Percentiles rank a stretch among this genome's conserved stretches.
Conservation (phyloP, 768 basidiomycete species). For the Flagelloscypha sp. region DNA sequence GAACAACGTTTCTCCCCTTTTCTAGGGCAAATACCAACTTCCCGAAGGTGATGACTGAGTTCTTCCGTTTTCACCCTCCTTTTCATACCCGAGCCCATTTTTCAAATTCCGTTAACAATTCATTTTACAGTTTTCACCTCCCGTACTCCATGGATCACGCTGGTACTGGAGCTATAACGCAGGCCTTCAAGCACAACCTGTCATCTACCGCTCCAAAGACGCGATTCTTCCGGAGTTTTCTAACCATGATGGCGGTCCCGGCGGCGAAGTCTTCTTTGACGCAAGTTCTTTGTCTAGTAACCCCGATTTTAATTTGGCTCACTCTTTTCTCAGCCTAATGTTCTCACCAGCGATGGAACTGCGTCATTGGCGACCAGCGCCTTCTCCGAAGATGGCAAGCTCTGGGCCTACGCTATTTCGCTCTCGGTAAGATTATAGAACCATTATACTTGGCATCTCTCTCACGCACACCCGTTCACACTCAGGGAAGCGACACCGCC, state of each 20-base stretch:
- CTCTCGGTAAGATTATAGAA: constrained; percentile 42
- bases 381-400: constrained; percentile 62
- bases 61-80: too few relatives aligned
- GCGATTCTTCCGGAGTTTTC: constrained; percentile 46
- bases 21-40: constrained; percentile 45
- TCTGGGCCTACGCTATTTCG: constrained; percentile 72
- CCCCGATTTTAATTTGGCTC: not conserved
- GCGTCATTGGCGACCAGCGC: constrained; percentile 49
- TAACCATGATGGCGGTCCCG: constrained; percentile 29
- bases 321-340: constrained; percentile 45
- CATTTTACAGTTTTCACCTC: constrained; percentile 49
- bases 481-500: constrained; percentile 65
- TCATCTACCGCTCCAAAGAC: constrained; percentile 53
- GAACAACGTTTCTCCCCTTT: too few relatives aligned
- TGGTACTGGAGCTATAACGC: constrained; percentile 83
- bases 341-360: constrained; percentile 65
- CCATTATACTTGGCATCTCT: constrained; percentile 5
- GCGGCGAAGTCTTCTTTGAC: constrained; percentile 74
- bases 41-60: constrained; percentile 39
- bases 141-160: constrained; percentile 55
- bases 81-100: too few relatives aligned
- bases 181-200: constrained; percentile 70
- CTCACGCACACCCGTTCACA: constrained; percentile 4
- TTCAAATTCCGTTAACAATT: constrained; percentile 1
- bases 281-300: constrained; percentile 26